Conservation (phyloP, 352 stramenopile genomes). For the Globisporangium yorkense region DNA sequence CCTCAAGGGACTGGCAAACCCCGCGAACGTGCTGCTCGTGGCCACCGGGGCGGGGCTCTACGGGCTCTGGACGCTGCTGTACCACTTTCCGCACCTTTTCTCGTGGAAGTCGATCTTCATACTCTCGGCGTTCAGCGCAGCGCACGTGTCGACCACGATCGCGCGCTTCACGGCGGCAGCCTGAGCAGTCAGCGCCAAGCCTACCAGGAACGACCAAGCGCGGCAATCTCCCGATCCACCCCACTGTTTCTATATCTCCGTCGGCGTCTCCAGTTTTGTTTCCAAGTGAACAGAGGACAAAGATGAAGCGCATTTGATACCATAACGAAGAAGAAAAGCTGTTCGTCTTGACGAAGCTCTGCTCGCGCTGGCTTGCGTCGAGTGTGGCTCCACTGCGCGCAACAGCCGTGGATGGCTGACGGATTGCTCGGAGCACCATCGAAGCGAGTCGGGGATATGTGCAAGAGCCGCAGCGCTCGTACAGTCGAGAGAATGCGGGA, state of each 20-base stretch:
- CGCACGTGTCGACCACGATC: slow-evolving; percentile 53
- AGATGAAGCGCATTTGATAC: background rate
- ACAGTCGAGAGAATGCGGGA: too few relatives aligned
- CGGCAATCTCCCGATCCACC: background rate
- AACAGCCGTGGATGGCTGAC: background rate
- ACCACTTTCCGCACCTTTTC: slow-evolving; percentile 74
- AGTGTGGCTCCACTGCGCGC: too few relatives aligned
- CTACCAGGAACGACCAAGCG: background rate
- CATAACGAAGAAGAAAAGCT: background rate
- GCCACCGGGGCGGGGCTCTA: slow-evolving; percentile 65
- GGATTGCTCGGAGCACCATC: background rate
- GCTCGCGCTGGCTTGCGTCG: background rate
- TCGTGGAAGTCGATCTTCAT: slow-evolving; percentile 73
- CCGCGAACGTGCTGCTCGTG: slow-evolving; percentile 50
- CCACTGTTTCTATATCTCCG: background rate
- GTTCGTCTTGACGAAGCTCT: background rate
- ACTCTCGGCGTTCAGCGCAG: slow-evolving; percentile 48
- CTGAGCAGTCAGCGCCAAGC: background rate
- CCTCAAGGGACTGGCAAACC: slow-evolving; percentile 50
- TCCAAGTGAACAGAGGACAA: background rate
- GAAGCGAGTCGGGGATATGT: background rate
- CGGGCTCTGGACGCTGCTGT: slow-evolving; percentile 71
- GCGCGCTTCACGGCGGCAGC: slow-evolving; percentile 36
- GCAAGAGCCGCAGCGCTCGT: background rate
- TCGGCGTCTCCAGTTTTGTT: too few relatives aligned